Conservation (phyloP, 2,329 filamentous ascomycete genomes). For the Amphichorda felina region DNA sequence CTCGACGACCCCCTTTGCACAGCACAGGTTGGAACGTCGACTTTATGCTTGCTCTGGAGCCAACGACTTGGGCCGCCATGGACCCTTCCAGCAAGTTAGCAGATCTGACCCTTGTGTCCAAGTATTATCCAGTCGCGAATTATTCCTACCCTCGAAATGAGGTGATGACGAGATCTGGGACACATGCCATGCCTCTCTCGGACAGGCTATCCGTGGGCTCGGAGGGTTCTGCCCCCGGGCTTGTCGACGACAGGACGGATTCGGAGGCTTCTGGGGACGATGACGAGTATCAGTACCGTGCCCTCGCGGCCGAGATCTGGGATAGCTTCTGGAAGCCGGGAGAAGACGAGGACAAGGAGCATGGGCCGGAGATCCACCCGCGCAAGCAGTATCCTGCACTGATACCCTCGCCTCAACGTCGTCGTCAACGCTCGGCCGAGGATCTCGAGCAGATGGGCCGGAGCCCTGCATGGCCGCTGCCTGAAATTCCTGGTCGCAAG, state of each 20-base stretch:
- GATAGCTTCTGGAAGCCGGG: conserved; percentile 33
- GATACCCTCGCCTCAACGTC: conserved; percentile 16
- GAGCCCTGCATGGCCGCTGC: conserved; percentile 14
- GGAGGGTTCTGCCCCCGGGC: conserved; percentile 31
- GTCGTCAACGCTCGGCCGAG: conserved; percentile 9
- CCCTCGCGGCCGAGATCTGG: conserved; percentile 33
- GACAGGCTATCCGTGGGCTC: conserved; percentile 32
- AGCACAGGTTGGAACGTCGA: neutral
- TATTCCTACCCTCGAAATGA: conserved; percentile 25
- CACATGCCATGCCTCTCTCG: conserved; percentile 1
- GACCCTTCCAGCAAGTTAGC: conserved; percentile 22
- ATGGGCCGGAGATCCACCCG: conserved; percentile 6
- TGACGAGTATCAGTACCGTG: conserved; percentile 37
- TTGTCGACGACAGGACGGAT: conserved; percentile 37
- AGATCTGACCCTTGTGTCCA: conserved; percentile 25
- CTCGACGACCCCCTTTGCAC: neutral
- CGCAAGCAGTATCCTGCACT: conserved; percentile 18
- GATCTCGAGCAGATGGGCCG: conserved; percentile 12
- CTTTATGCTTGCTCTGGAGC: neutral
- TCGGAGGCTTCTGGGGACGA: conserved; percentile 40
- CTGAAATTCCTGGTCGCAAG: conserved; percentile 8
- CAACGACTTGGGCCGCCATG: conserved; percentile 12
- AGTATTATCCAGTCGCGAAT: conserved; percentile 26
- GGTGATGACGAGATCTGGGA: conserved; percentile 1
- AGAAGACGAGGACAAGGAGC: conserved; percentile 5